Conservation (phyloP, 768 basidiomycete genomes). For the Rhizopogon vesiculosus region DNA sequence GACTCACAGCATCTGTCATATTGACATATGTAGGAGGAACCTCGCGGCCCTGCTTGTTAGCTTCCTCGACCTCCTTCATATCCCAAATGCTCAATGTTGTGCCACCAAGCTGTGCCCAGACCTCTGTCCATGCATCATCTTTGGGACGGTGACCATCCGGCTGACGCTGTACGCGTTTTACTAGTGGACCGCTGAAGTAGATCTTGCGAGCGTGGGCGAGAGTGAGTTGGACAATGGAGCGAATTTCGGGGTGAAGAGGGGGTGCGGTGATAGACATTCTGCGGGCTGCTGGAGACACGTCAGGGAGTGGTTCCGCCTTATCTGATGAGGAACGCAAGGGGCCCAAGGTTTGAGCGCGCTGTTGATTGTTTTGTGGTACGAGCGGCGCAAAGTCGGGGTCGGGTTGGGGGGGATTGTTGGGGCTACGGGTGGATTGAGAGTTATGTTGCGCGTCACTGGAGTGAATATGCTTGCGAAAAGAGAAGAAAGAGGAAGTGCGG, state of each 20-base stretch:
- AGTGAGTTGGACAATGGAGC: slow-evolving; percentile 71
- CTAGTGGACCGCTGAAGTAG: slow-evolving; percentile 81
- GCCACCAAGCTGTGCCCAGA: slow-evolving; percentile 89
- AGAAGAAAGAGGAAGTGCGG: slow-evolving; percentile 64
- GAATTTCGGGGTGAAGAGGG: slow-evolving; percentile 75
- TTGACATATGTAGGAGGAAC: slow-evolving; percentile 88
- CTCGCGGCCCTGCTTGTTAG: slow-evolving; percentile 72
- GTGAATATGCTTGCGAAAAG: slow-evolving; percentile 42
- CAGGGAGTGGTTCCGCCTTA: slow-evolving; percentile 10
- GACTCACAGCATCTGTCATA: slow-evolving; percentile 79
- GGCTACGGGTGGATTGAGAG: slow-evolving; percentile 7
- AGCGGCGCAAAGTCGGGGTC: slow-evolving; percentile 17
- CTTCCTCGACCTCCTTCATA: slow-evolving; percentile 83
- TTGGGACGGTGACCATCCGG: slow-evolving; percentile 71
- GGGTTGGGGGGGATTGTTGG: slow-evolving; percentile 5
- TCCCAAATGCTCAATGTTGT: slow-evolving; percentile 91
- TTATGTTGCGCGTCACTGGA: slow-evolving; percentile 13
- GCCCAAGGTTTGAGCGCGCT: slow-evolving; percentile 22
- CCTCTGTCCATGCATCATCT: slow-evolving; percentile 78
- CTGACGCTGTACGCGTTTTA: slow-evolving; percentile 72
- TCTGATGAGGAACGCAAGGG: slow-evolving; percentile 17
- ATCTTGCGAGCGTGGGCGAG: slow-evolving; percentile 79
- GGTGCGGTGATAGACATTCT: slow-evolving; percentile 21
- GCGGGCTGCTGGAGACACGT: slow-evolving; percentile 20
- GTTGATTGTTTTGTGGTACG: slow-evolving; percentile 27